phyloP scores from a whole-genome alignment of 2,329 filamentous ascomycete species.

The Neonectria hederae region DNA sequence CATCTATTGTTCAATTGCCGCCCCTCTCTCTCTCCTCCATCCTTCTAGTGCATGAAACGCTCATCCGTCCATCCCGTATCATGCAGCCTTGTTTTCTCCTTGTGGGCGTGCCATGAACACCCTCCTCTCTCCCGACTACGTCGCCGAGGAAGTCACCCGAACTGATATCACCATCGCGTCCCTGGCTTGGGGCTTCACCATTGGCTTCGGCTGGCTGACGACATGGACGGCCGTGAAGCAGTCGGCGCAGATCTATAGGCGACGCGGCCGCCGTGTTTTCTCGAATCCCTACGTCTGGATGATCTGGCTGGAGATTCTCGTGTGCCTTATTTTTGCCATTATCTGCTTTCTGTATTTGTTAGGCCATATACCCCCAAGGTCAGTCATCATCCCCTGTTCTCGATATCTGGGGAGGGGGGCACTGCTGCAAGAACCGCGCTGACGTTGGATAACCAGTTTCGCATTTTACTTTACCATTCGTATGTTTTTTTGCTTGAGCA shows the following conservation, averaged over 20 bases:
- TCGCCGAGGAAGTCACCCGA: constrained; percentile 31
- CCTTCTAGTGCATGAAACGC: neutral
- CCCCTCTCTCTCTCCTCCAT: too few species aligned
- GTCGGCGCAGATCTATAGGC: constrained; percentile 47
- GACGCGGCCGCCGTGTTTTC: constrained; percentile 42
- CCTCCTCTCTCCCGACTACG: constrained; percentile 38
- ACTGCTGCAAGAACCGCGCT: neutral
- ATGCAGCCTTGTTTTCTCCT: neutral
- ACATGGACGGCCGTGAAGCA: constrained; percentile 50
- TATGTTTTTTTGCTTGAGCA: constrained; percentile 19
- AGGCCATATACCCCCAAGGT: constrained; percentile 40
- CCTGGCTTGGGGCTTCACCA: constrained; percentile 48
- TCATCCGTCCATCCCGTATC: neutral
- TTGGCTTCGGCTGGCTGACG: constrained; percentile 51
- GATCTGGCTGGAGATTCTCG: constrained; percentile 58
- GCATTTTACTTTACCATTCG: constrained; percentile 43
- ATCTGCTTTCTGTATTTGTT: constrained; percentile 45
- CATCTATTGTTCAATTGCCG: neutral
- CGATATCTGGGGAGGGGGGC: accelerated
- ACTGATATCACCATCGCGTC: constrained; percentile 37
- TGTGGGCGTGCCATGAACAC: constrained; percentile 33
- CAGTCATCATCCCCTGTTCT: neutral
- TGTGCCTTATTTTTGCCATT: constrained; percentile 53
- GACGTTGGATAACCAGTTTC: constrained; percentile 30
- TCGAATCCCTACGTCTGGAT: constrained; percentile 57